These are phyloP conservation scores for Coemansia sp. DNA, from an alignment of 192 early-diverging fungal genomes.

Conservation along the genomic window DNA sequence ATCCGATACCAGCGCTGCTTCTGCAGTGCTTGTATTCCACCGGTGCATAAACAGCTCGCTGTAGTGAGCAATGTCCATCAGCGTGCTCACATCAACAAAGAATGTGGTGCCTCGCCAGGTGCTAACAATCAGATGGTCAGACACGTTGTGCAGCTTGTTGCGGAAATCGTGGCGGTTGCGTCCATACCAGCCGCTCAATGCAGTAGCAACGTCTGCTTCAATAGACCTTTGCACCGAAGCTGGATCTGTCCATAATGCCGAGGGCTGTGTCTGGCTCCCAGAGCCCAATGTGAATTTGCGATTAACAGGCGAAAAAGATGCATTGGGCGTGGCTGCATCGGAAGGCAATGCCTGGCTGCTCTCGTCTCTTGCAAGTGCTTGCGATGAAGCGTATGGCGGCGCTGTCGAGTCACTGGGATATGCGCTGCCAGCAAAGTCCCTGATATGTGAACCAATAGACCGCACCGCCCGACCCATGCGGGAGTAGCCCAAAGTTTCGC, in stretches of 20 bases:
- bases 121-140: conserved; percentile 50
- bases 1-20: conserved; percentile 20
- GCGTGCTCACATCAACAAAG: conserved; percentile 47
- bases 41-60: conserved; percentile 37
- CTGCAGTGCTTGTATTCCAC: conserved; percentile 26
- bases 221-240: conserved; percentile 7
- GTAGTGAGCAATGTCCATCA: conserved; percentile 49
- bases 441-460: conserved; percentile 31
- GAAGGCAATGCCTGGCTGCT: not conserved
- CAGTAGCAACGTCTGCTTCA: conserved; percentile 27
- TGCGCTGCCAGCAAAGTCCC: conserved; percentile 28
- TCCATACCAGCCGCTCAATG: conserved; percentile 49
- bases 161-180: conserved; percentile 41
- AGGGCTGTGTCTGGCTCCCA: not conserved
- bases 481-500: conserved; percentile 27
- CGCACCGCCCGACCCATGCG: conserved; percentile 31
- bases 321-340: conserved; percentile 21
- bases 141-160: conserved; percentile 24
- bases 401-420: conserved; percentile 21
- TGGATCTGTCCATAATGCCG: conserved; percentile 5
- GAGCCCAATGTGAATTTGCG: not conserved
- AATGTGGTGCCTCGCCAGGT: conserved; percentile 51
- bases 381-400: conserved; percentile 5
- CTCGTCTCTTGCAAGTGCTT: conserved; percentile 7
- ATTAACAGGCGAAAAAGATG: conserved; percentile 25